Percentiles rank a stretch among this genome's conserved stretches.
phyloP scores from a whole-genome alignment of 495 filamentous ascomycete species.

The Hyphodiscus hymeniophilus region DNA sequence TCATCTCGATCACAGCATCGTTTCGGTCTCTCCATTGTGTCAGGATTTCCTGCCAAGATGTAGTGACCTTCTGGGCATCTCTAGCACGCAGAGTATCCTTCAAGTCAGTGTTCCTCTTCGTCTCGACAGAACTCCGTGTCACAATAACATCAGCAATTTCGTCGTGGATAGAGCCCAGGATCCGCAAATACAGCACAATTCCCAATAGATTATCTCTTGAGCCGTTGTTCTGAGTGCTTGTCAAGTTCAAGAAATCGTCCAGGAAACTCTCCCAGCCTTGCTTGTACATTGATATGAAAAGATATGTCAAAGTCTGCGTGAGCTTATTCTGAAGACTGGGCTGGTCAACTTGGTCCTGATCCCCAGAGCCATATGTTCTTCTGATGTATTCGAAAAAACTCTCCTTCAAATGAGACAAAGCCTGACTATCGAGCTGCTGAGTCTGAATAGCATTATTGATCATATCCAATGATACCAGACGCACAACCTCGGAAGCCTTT shows the following conservation, averaged over 20 bases:
- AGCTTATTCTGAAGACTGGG: slow-evolving; percentile 90
- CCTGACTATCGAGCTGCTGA: slow-evolving; percentile 58
- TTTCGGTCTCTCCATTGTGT: slow-evolving; percentile 68
- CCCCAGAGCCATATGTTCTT: slow-evolving; percentile 54
- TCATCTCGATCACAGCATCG: slow-evolving; percentile 71
- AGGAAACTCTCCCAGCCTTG: slow-evolving; percentile 81
- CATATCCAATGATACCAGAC: slow-evolving; percentile 80
- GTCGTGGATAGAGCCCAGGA: slow-evolving; percentile 84
- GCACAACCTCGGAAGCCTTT: slow-evolving; percentile 72
- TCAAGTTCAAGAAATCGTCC: slow-evolving; percentile 73
- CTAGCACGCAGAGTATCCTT: slow-evolving; percentile 82
- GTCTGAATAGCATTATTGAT: slow-evolving; percentile 81
- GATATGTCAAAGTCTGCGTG: slow-evolving; percentile 84
- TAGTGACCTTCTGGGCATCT: slow-evolving; percentile 77
- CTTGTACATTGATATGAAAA: slow-evolving; percentile 80
- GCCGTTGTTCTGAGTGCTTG: slow-evolving; percentile 42
- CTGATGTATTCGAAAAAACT: slow-evolving; percentile 68
- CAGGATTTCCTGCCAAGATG: slow-evolving; percentile 87
- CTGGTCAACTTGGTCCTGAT: slow-evolving; percentile 49
- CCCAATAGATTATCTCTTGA: slow-evolving; percentile 62
- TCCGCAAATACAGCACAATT: slow-evolving; percentile 79
- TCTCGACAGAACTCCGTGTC: slow-evolving; percentile 63
- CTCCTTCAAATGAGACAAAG: slow-evolving; percentile 63
- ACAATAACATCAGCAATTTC: slow-evolving; percentile 92
- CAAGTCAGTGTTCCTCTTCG: slow-evolving; percentile 69